phyloP scores from a whole-genome alignment of 2,329 filamentous ascomycete genomes.

The Aureobasidium sp. region DNA sequence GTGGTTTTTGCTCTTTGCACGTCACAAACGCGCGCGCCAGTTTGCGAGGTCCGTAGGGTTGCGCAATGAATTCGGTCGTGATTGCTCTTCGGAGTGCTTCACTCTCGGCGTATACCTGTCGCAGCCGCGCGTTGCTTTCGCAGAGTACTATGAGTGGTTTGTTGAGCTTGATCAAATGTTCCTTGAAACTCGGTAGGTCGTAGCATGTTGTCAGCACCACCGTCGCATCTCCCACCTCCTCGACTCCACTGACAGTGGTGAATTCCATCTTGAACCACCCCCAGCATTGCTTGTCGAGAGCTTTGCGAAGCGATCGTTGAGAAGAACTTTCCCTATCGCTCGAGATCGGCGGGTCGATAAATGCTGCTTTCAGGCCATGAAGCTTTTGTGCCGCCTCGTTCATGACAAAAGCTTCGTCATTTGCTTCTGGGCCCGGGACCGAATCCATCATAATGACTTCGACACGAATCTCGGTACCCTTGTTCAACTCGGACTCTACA shows the following conservation, averaged over 20 bases:
- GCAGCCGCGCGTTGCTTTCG: slow-evolving; percentile 16
- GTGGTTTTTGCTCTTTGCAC: background rate
- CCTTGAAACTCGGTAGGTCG: background rate
- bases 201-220: background rate
- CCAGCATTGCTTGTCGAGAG: background rate
- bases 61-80: slow-evolving; percentile 7
- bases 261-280: slow-evolving; percentile 11
- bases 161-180: background rate
- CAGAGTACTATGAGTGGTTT: slow-evolving; percentile 14
- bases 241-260: background rate
- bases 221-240: background rate
- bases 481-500: slow-evolving; percentile 45
- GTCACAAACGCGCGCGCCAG: background rate
- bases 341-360: background rate
- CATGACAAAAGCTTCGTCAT: background rate
- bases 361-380: background rate
- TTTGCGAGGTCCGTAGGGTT: slow-evolving; percentile 16
- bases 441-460: slow-evolving; percentile 38
- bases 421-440: background rate
- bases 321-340: background rate
- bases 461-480: slow-evolving; percentile 51
- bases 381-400: background rate
- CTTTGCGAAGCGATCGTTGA: background rate
- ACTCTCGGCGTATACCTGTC: background rate
- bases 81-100: background rate